Conservation (phyloP, 2,329 filamentous ascomycete genomes). For the Westerdykella aurantiaca region DNA sequence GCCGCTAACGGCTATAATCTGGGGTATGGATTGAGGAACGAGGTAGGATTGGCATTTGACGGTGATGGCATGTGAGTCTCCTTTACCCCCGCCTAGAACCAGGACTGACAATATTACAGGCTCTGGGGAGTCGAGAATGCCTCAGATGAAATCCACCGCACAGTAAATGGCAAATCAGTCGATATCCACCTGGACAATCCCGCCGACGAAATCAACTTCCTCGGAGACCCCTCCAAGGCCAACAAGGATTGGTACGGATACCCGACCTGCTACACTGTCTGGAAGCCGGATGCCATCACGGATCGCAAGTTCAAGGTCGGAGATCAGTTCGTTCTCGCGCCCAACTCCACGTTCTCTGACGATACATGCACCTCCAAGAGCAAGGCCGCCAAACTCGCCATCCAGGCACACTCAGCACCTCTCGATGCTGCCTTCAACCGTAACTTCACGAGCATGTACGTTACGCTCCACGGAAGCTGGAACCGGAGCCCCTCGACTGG, state of each 20-base stretch:
- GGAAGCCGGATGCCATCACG: slow-evolving; percentile 35
- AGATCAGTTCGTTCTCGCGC: slow-evolving; percentile 28
- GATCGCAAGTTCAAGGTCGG: slow-evolving; percentile 18
- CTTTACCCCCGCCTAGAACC: background rate
- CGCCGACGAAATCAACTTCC: slow-evolving; percentile 67
- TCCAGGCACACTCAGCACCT: slow-evolving; percentile 24
- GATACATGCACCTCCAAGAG: slow-evolving; percentile 17
- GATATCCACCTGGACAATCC: slow-evolving; percentile 64
- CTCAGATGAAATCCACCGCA: slow-evolving; percentile 55
- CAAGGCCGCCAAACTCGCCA: slow-evolving; percentile 13
- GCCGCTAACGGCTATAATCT: slow-evolving; percentile 46
- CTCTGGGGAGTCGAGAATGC: slow-evolving; percentile 59
- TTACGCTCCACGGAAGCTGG: slow-evolving; percentile 29
- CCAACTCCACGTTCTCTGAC: slow-evolving; percentile 24
- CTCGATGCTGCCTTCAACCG: slow-evolving; percentile 23
- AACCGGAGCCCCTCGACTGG: slow-evolving; percentile 17
- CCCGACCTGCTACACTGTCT: slow-evolving; percentile 61
- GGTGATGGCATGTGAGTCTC: slow-evolving; percentile 43
- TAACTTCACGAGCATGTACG: slow-evolving; percentile 19
- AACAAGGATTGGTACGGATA: slow-evolving; percentile 60
- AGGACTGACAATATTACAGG: slow-evolving; percentile 29
- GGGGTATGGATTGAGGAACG: slow-evolving; percentile 65
- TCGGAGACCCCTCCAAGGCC: slow-evolving; percentile 46
- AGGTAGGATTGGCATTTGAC: slow-evolving; percentile 59
- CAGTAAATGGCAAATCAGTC: slow-evolving; percentile 42